Evolutionary conservation across 345 rosid species (phyloP).

Genomic region (Passiflora organensis): DNA sequence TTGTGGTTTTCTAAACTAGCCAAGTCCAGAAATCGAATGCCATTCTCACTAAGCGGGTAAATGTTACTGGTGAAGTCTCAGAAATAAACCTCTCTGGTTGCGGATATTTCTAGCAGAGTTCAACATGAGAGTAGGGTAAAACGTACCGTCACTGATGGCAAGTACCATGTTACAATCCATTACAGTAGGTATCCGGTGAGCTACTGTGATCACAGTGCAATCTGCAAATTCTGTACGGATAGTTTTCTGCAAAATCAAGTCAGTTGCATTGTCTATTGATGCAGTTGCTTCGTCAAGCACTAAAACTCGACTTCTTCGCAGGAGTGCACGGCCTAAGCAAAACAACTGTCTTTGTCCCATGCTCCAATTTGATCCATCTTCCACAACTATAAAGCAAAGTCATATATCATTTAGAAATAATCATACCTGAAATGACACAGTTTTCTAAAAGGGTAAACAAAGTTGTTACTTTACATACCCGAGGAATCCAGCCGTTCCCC

Average conservation of each 20-base stretch:
- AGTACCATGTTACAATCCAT: slow-evolving; percentile 98
- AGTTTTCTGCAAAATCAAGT: slow-evolving; percentile 74
- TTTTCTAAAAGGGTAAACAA: too few species aligned
- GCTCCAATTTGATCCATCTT: slow-evolving; percentile 96
- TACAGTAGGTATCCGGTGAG: slow-evolving; percentile 90
- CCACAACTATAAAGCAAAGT: slow-evolving; percentile 45
- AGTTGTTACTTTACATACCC: slow-evolving; percentile 35
- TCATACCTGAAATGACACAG: background rate
- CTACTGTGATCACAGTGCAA: slow-evolving; percentile 84
- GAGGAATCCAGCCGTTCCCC: slow-evolving; percentile 62
- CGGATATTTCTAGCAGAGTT: background rate
- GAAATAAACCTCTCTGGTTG: background rate
- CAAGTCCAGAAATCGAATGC: too few species aligned
- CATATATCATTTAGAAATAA: background rate
- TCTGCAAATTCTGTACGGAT: slow-evolving; percentile 70
- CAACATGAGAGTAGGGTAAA: slow-evolving; percentile 1
- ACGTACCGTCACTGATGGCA: slow-evolving; percentile 76
- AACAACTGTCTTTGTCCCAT: slow-evolving; percentile 92
- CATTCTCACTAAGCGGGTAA: too few species aligned
- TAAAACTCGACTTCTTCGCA: slow-evolving; percentile 73
- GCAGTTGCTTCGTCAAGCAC: slow-evolving; percentile 98
- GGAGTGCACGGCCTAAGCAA: slow-evolving; percentile 85
- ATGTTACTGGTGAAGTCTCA: too few species aligned
- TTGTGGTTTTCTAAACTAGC: too few species aligned
- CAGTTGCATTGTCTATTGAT: slow-evolving; percentile 89